Conservation (phyloP, 345 rosid species). For the Populus nigra region DNA sequence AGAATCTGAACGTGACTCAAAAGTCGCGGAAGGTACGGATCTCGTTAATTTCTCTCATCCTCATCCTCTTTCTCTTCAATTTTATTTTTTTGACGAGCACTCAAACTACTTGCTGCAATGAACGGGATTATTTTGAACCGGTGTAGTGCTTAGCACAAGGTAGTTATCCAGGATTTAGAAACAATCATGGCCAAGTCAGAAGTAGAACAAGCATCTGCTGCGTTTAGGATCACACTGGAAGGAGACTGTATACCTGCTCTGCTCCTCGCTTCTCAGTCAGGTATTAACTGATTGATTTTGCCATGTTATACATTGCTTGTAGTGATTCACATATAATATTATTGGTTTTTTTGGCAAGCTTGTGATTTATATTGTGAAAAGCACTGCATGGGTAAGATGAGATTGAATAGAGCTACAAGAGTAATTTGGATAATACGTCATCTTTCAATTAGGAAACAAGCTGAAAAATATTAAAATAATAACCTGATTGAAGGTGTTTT, state of each 20-base stretch:
- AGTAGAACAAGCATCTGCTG: conserved; percentile 81
- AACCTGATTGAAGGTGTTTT: too few species aligned
- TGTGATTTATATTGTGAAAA: not conserved
- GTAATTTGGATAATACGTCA: not conserved
- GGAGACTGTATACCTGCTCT: conserved; percentile 84
- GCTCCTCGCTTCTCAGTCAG: conserved; percentile 59
- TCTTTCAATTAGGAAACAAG: not conserved
- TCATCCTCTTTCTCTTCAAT: too few species aligned
- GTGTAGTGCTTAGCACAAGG: too few species aligned
- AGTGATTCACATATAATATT: not conserved
- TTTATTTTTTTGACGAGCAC: too few species aligned
- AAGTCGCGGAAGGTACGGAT: too few species aligned
- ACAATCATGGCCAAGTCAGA: conserved; percentile 72
- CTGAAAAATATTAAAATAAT: not conserved
- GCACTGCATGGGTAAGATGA: not conserved
- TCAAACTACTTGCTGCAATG: too few species aligned
- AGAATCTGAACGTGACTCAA: too few species aligned
- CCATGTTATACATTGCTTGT: not conserved
- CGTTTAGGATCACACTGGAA: conserved; percentile 80
- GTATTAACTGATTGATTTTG: conserved; percentile 29
- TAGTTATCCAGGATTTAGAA: too few species aligned
- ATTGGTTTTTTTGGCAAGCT: not conserved
- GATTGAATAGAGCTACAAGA: not conserved
- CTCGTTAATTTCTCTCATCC: too few species aligned
- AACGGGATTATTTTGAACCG: too few species aligned